phyloP scores from a whole-genome alignment of 2,329 filamentous ascomycete species.

The Xylaria arbuscula region DNA sequence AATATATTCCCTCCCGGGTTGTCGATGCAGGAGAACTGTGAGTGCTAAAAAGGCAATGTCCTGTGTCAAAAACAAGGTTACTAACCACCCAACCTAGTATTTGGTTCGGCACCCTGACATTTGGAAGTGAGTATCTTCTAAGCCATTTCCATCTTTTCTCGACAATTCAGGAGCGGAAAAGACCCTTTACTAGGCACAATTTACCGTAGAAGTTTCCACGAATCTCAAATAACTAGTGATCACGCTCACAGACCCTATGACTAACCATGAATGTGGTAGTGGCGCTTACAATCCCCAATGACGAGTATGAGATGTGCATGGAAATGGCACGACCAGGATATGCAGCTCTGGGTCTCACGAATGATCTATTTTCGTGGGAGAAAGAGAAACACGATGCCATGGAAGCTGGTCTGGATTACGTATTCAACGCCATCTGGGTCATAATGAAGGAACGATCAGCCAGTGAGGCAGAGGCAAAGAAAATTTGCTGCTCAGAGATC shows the following conservation, averaged over 20 bases:
- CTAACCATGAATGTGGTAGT: slow-evolving; percentile 22
- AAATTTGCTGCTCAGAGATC: slow-evolving; percentile 43
- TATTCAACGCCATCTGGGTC: slow-evolving; percentile 55
- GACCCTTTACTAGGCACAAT: not conserved
- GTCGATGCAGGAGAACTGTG: slow-evolving; percentile 48
- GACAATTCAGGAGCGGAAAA: not conserved
- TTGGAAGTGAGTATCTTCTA: slow-evolving; percentile 40
- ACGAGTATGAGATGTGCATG: slow-evolving; percentile 49
- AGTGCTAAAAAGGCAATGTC: not conserved
- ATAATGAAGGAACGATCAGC: slow-evolving; percentile 52
- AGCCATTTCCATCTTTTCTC: not conserved
- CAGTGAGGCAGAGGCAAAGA: slow-evolving; percentile 46
- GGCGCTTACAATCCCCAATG: slow-evolving; percentile 52
- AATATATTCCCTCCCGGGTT: slow-evolving; percentile 47
- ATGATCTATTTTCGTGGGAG: slow-evolving; percentile 55
- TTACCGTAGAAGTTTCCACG: not conserved
- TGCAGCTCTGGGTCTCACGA: slow-evolving; percentile 50
- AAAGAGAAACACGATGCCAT: slow-evolving; percentile 51
- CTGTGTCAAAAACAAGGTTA: not conserved
- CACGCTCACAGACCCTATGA: not conserved
- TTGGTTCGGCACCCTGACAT: slow-evolving; percentile 53
- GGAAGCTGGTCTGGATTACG: slow-evolving; percentile 42
- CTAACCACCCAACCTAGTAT: slow-evolving; percentile 43
- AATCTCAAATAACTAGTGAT: not conserved
- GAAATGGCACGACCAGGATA: slow-evolving; percentile 48